phyloP scores from a whole-genome alignment of 176 grass and related monocot genomes.

The Carex littledalei region DNA sequence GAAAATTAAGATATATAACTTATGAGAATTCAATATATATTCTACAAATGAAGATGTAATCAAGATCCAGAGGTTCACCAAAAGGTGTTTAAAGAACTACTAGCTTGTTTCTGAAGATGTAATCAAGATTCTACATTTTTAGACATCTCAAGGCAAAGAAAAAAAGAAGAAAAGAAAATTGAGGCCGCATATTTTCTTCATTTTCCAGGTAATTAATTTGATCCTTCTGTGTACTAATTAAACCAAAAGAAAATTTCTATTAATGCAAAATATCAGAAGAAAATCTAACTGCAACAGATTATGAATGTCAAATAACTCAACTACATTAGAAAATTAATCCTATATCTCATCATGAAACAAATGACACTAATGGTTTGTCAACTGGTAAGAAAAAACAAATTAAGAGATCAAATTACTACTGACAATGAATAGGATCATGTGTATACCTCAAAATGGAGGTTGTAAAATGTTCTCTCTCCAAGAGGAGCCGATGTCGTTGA shows the following conservation, averaged over 20 bases:
- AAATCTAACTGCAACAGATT: neutral
- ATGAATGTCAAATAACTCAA: neutral
- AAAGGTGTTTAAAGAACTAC: neutral
- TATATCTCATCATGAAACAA: neutral
- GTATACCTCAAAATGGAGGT: slow-evolving; percentile 75
- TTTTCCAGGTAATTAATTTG: neutral
- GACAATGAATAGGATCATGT: neutral
- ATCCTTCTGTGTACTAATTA: neutral
- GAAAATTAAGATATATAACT: no score
- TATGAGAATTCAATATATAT: neutral
- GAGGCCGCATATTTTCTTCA: neutral
- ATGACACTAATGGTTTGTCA: no score
- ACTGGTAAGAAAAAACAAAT: no score
- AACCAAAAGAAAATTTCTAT: neutral
- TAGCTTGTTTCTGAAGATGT: neutral
- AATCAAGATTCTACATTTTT: neutral
- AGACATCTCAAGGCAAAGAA: neutral
- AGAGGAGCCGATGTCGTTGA: slow-evolving; percentile 32
- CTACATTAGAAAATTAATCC: neutral
- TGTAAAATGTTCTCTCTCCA: slow-evolving; percentile 60
- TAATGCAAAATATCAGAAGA: neutral
- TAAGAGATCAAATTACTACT: neutral
- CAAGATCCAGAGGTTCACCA: neutral
- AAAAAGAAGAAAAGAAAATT: neutral
- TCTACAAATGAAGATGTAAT: neutral